These are phyloP conservation scores for Penicillium crustosum DNA, from an alignment of 2,329 filamentous ascomycete species.

Conservation along the genomic window DNA sequence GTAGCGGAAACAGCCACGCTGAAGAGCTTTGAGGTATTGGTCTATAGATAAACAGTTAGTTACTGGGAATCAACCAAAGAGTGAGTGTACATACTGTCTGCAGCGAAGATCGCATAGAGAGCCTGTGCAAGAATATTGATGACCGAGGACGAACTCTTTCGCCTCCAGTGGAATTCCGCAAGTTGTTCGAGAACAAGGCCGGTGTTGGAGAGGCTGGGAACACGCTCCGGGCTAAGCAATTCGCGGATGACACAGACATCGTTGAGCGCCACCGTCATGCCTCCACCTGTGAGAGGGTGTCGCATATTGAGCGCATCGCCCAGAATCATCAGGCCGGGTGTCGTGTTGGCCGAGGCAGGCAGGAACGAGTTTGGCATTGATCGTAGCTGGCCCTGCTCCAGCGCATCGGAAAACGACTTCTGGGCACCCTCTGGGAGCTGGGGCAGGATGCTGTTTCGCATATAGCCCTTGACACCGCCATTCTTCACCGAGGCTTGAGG, in stretches of 20 bases:
- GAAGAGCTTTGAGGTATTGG: conserved; percentile 72
- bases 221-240: conserved; percentile 66
- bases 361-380: conserved; percentile 97
- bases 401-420: conserved; percentile 70
- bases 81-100: conserved; percentile 54
- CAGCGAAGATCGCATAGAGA: conserved; percentile 87
- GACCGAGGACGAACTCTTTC: conserved; percentile 78
- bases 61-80: neutral
- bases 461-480: conserved; percentile 83
- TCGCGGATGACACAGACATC: conserved; percentile 78
- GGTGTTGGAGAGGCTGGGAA: conserved; percentile 70
- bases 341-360: conserved; percentile 71
- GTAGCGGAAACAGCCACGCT: conserved; percentile 89
- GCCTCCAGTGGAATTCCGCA: conserved; percentile 76
- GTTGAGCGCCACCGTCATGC: conserved; percentile 97
- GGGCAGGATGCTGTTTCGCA: conserved; percentile 76
- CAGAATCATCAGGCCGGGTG: conserved; percentile 73
- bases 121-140: conserved; percentile 98
- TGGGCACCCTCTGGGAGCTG: conserved; percentile 70
- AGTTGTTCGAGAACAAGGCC: conserved; percentile 67
- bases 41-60: conserved; percentile 42
- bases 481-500: conserved; percentile 69
- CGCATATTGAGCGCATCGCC: conserved; percentile 99
- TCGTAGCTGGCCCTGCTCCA: conserved; percentile 75
- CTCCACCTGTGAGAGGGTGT: conserved; percentile 94